These are phyloP conservation scores for Microdochium nivale DNA, from an alignment of 2,329 filamentous ascomycete genomes.

Conservation along the genomic window DNA sequence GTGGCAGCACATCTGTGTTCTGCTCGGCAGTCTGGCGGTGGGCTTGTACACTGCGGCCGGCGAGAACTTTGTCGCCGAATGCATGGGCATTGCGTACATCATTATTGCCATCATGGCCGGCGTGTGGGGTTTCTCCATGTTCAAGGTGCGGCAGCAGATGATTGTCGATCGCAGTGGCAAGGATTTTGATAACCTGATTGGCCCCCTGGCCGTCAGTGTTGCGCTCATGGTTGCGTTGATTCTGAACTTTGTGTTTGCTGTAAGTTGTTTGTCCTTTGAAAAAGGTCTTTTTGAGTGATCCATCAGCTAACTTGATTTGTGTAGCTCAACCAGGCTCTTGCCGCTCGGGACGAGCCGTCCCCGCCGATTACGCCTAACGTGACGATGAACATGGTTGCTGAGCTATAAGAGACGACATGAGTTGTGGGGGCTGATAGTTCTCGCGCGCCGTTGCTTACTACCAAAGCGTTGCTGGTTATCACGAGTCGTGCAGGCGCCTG, in stretches of 20 bases:
- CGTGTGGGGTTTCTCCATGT: conserved; percentile 80
- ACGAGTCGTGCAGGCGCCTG: too few species aligned
- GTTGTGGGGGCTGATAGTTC: background rate
- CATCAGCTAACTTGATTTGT: background rate
- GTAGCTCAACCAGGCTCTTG: background rate
- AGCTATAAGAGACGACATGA: background rate
- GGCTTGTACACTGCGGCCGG: conserved; percentile 85
- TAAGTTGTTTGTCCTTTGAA: conserved; percentile 26
- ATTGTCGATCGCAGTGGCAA: conserved; percentile 81
- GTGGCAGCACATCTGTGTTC: conserved; percentile 91
- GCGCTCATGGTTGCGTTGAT: conserved; percentile 71
- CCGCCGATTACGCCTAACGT: background rate
- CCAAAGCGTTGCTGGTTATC: too few species aligned
- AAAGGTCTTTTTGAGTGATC: background rate
- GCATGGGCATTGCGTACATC: conserved; percentile 77
- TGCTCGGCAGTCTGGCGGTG: conserved; percentile 76
- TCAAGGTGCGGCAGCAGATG: conserved; percentile 65
- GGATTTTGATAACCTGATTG: conserved; percentile 85
- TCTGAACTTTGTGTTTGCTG: conserved; percentile 84
- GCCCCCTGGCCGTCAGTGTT: conserved; percentile 74
- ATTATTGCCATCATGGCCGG: conserved; percentile 75
- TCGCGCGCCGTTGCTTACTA: too few species aligned
- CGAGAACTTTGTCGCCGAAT: conserved; percentile 64
- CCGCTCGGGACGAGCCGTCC: background rate
- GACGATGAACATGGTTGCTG: background rate